Conservation (phyloP, 768 basidiomycete genomes). For the Russula lepida region DNA sequence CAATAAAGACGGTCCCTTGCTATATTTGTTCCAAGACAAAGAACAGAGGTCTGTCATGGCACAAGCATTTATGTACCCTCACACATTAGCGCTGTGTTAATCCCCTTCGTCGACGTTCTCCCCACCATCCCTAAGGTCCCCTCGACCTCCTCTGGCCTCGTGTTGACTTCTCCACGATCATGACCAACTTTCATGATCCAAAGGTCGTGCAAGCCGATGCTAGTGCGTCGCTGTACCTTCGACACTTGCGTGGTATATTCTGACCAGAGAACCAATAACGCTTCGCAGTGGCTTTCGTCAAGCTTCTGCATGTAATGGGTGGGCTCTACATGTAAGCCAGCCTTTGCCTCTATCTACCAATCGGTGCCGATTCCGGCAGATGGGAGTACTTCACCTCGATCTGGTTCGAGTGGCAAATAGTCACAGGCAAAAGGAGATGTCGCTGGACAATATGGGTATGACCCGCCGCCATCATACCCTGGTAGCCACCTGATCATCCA, state of each 20-base stretch:
- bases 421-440: constrained; percentile 7
- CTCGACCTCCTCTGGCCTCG: not conserved
- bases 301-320: constrained; percentile 11
- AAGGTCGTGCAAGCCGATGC: constrained; percentile 1
- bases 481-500: not conserved
- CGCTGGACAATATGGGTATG: constrained; percentile 17
- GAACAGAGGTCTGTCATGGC: not conserved
- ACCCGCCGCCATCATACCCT: not conserved
- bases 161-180: not conserved
- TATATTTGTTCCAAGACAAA: not conserved
- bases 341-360: not conserved
- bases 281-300: constrained; percentile 9
- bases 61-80: not conserved
- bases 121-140: not conserved
- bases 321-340: constrained; percentile 9
- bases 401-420: constrained; percentile 18
- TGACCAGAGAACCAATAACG: not conserved
- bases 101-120: not conserved
- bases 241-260: not conserved
- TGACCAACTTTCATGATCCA: constrained; percentile 15
- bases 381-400: constrained; percentile 12
- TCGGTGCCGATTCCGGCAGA: not conserved
- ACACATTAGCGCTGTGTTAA: not conserved
- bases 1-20: not conserved
- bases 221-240: not conserved